A percentile compares a stretch with the other conserved stretches of the same genome.
phyloP scores from a whole-genome alignment of 169 alveolate species.

The Babesia ovata region DNA sequence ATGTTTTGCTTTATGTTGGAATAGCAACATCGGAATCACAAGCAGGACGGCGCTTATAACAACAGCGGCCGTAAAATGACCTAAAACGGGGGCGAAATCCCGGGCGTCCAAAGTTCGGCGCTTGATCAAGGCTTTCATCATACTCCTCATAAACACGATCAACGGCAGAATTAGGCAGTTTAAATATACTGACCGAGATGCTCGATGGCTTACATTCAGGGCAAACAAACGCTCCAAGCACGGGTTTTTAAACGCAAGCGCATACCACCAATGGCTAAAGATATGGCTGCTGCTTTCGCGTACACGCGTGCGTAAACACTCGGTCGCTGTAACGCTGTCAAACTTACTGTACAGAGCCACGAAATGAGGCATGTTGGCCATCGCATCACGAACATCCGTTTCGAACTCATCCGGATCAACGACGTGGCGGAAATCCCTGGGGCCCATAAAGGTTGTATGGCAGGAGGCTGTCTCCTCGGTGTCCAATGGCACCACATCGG shows the following conservation, averaged over 20 bases:
- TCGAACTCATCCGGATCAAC: slow-evolving; percentile 15
- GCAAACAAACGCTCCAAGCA: slow-evolving; percentile 71
- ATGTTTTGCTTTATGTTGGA: slow-evolving; percentile 26
- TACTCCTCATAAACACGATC: slow-evolving; percentile 52
- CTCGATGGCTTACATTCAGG: slow-evolving; percentile 67
- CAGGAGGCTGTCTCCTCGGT: no score
- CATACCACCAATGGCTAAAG: neutral
- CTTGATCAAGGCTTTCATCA: neutral
- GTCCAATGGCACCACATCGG: no score
- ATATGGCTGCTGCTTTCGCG: neutral
- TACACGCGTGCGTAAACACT: neutral
- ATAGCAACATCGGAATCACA: slow-evolving; percentile 31
- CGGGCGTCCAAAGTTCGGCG: neutral
- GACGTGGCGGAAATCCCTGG: neutral
- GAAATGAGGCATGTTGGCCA: slow-evolving; percentile 1
- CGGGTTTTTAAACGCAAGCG: slow-evolving; percentile 34
- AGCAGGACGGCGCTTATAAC: slow-evolving; percentile 13
- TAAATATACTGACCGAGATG: slow-evolving; percentile 36
- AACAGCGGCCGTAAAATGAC: neutral
- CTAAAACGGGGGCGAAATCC: neutral
- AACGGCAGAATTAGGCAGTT: slow-evolving; percentile 57
- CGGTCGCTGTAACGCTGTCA: neutral
- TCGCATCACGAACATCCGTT: slow-evolving; percentile 8
- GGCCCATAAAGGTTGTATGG: neutral
- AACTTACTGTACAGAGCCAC: neutral